Evolutionary conservation across 2,329 filamentous ascomycete genomes (phyloP), one percentile per base, ranked within the genome.

Genomic region (Venturiaceae sp.): DNA sequence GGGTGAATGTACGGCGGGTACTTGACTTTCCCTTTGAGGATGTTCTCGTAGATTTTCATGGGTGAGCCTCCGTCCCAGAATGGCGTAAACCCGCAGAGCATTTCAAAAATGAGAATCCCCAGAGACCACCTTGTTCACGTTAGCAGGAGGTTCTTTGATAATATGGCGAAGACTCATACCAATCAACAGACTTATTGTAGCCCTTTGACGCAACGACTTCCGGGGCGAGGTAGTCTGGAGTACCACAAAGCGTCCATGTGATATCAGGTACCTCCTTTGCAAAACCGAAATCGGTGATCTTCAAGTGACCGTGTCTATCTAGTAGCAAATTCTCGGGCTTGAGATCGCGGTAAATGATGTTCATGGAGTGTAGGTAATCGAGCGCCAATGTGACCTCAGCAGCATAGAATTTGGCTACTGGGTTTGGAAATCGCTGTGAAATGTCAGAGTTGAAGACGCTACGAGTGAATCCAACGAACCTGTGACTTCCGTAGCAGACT

Each of bases 21-120:
- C 76, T 96, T 97, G 73, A 99, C 89, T 66, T 88, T 87, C 61
- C 92, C 94, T 69, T 91, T 92, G 63, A 99, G 83, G 68, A 99
- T 99, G 72, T 99, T 99, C 77, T 99, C 94, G 76, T 99, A 99
- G 68, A 99, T 99, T 76, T 96, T 96, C 84, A 99, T 95, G 2
- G 94, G 92, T 47, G 90, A 96, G 58, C 92, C 94, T 66, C 89
- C 90, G 72, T 99, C 94, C 92, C 94, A 99, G 78, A 99, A 99
- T 5, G 94, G 94, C 5, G 94, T 99, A 75, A 96, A 99, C 30
- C 94, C 94, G 71, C 94, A 97, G 37, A 99, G 83, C 94, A 99
- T 99, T 80, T 99, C 94, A 73, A 96, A 99, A 72, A 99, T 97
- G 66, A 99, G 78, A 70, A 99, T 97, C 50, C 94, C 94, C 60